Evolutionary conservation across 2,329 filamentous ascomycete genomes (phyloP).

Genomic region (Fusarium sp.): DNA sequence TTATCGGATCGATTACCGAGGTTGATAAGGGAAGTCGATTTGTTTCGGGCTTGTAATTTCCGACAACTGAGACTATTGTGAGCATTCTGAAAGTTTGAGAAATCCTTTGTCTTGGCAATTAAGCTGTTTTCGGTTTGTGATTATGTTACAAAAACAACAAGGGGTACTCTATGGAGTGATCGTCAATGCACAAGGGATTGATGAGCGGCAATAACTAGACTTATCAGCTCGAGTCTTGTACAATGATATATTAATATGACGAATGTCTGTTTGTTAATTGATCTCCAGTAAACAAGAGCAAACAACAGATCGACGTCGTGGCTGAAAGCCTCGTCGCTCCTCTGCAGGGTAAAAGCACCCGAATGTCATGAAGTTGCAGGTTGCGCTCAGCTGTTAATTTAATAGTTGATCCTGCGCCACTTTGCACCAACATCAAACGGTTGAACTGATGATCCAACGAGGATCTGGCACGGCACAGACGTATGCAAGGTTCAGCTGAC

Average conservation of each 20-base stretch:
- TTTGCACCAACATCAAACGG: not conserved
- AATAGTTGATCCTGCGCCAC: not conserved
- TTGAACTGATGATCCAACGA: not conserved
- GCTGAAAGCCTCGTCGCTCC: not conserved
- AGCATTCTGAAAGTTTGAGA: not conserved
- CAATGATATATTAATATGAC: not conserved
- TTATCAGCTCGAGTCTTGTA: not conserved
- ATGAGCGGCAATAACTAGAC: not conserved
- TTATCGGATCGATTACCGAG: slow-evolving; percentile 15
- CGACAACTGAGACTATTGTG: not conserved
- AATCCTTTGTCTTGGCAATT: not conserved
- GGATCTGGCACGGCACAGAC: not conserved
- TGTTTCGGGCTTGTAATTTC: slow-evolving; percentile 6
- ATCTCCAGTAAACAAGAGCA: not conserved
- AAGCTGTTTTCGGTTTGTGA: not conserved
- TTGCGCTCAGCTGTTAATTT: not conserved
- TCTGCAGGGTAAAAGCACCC: not conserved
- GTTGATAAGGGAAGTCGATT: not conserved
- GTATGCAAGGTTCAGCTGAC: not conserved
- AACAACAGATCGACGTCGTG: not conserved
- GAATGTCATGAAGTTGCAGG: not conserved
- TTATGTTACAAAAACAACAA: not conserved
- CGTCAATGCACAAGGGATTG: not conserved
- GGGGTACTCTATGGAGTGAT: not conserved
- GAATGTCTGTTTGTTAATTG: not conserved